These are phyloP conservation scores for Schwanniomyces vanrijiae DNA, from an alignment of 805 yeast species.

Conservation along the genomic window DNA sequence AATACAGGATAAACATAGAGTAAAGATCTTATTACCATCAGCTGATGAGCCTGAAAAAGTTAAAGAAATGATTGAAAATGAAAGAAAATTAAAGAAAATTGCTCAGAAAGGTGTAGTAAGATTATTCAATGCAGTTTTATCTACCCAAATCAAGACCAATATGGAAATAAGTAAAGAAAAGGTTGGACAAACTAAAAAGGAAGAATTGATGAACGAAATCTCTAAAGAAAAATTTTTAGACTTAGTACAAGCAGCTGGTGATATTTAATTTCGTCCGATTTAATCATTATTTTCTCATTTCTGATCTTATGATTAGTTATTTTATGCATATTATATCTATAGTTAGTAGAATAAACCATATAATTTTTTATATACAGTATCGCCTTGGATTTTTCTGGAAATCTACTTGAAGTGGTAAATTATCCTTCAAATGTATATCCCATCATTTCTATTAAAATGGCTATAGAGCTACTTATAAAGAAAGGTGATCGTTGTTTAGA, in stretches of 20 bases:
- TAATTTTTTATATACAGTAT: not conserved
- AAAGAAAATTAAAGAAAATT: conserved; percentile 66
- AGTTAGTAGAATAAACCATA: not conserved
- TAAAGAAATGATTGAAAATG: conserved; percentile 62
- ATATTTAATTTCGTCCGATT: conserved; percentile 19
- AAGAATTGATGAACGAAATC: conserved; percentile 69
- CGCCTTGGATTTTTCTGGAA: not conserved
- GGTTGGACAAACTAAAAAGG: conserved; percentile 49
- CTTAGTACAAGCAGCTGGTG: conserved; percentile 78
- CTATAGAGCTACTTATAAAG: conserved; percentile 35
- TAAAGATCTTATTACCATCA: conserved; percentile 64
- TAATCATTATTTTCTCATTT: not conserved
- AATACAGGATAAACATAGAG: conserved; percentile 63
- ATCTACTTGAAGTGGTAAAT: not conserved
- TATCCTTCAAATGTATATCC: not conserved
- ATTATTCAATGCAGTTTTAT: conserved; percentile 78
- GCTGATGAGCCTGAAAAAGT: conserved; percentile 56
- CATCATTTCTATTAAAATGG: conserved; percentile 21
- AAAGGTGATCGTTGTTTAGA: conserved; percentile 32
- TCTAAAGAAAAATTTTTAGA: conserved; percentile 90
- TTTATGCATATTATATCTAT: not conserved
- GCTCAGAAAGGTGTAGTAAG: conserved; percentile 89
- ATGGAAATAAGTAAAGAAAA: conserved; percentile 48
- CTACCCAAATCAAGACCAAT: conserved; percentile 67
- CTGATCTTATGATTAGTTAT: not conserved